Evolutionary conservation across 1,284 basidiomycete species (phyloP).

Genomic region (Leucoagaricus sp.): DNA sequence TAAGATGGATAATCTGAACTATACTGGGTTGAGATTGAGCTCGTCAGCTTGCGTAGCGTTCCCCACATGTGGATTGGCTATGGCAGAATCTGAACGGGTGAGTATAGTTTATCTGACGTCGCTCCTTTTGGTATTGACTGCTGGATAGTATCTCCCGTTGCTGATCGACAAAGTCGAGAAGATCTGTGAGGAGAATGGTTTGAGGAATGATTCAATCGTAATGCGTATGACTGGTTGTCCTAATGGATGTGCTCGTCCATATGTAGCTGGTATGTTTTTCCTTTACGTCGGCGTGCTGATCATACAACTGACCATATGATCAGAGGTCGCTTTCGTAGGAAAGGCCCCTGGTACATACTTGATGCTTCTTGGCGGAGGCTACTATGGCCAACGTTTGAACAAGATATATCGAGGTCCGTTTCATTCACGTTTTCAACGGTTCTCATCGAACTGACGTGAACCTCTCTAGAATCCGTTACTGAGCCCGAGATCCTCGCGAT

Average conservation of each 20-base stretch:
- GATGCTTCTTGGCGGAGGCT: conserved; percentile 96
- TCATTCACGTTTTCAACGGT: not conserved
- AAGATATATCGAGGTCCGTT: conserved; percentile 83
- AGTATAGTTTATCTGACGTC: conserved; percentile 22
- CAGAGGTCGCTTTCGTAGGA: conserved; percentile 94
- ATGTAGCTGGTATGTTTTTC: conserved; percentile 70
- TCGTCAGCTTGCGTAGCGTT: conserved; percentile 97
- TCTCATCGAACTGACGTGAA: not conserved
- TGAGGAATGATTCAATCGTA: conserved; percentile 92
- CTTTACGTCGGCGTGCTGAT: not conserved
- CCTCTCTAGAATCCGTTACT: conserved; percentile 76
- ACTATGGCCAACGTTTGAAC: conserved; percentile 90
- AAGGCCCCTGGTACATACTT: conserved; percentile 94
- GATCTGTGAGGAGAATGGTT: conserved; percentile 91
- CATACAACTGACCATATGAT: too few relatives aligned
- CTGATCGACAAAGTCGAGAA: conserved; percentile 95
- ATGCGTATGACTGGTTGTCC: conserved; percentile 99
- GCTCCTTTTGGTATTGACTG: not conserved
- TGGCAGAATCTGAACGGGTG: conserved; percentile 44
- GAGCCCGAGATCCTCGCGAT: conserved; percentile 95
- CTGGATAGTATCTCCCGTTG: conserved; percentile 81
- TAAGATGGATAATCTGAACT: conserved; percentile 88
- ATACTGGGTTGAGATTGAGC: conserved; percentile 80
- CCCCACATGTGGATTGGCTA: conserved; percentile 79
- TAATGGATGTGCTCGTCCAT: conserved; percentile 94